phyloP scores from a whole-genome alignment of 2,329 filamentous ascomycete genomes.

The Cordyceps javanica region DNA sequence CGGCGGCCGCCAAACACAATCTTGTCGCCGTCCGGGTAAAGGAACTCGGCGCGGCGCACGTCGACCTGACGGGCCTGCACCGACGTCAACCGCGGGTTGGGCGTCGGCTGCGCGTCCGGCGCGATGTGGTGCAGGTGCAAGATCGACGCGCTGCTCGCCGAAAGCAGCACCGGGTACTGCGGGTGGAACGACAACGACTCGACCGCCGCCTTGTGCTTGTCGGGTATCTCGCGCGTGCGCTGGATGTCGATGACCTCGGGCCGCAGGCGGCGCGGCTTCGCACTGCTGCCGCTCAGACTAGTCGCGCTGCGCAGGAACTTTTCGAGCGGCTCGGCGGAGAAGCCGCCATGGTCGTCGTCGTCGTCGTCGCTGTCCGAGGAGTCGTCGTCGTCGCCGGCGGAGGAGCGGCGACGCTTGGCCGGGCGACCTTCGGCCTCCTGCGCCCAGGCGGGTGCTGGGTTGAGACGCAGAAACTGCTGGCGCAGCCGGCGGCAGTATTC shows the following conservation, averaged over 20 bases:
- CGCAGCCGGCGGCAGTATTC: slow-evolving; percentile 80
- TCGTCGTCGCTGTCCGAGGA: slow-evolving; percentile 41
- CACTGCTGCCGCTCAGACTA: slow-evolving; percentile 58
- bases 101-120: slow-evolving; percentile 64
- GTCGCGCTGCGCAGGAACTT: slow-evolving; percentile 70
- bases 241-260: slow-evolving; percentile 90
- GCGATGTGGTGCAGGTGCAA: slow-evolving; percentile 87
- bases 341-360: slow-evolving; percentile 49
- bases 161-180: slow-evolving; percentile 78
- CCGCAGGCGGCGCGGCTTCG: slow-evolving; percentile 58
- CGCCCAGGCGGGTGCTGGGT: slow-evolving; percentile 57
- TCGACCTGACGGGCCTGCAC: slow-evolving; percentile 80
- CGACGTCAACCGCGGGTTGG: slow-evolving; percentile 85
- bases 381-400: slow-evolving; percentile 29
- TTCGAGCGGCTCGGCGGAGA: slow-evolving; percentile 72
- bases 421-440: slow-evolving; percentile 43
- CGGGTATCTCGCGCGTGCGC: slow-evolving; percentile 76
- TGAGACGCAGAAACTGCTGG: slow-evolving; percentile 62
- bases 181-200: slow-evolving; percentile 87
- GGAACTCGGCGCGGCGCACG: slow-evolving; percentile 77
- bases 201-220: slow-evolving; percentile 71
- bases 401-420: slow-evolving; percentile 47
- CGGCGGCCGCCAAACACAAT: slow-evolving; percentile 86
- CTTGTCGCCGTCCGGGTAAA: slow-evolving; percentile 63
- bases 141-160: slow-evolving; percentile 78